Percentiles rank a stretch among this genome's conserved stretches.
Conservation (phyloP, 2,329 filamentous ascomycete genomes). For the Xylaria arbuscula region DNA sequence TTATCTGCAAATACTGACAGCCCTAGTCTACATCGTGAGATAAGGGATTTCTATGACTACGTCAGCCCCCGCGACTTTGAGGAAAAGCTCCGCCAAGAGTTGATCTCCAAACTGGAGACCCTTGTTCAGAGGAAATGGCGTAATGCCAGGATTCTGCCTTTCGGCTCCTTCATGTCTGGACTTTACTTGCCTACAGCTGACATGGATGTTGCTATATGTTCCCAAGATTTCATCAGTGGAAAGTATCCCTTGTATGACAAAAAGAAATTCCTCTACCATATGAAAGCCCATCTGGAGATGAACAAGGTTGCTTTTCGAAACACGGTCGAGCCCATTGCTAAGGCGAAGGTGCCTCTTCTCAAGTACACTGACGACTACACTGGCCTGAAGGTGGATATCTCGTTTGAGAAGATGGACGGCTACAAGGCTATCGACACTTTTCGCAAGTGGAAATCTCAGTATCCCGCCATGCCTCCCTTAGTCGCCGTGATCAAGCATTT, state of each 20-base stretch:
- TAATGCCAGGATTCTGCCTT: slow-evolving; percentile 75
- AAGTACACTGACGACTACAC: slow-evolving; percentile 87
- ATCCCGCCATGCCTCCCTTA: slow-evolving; percentile 85
- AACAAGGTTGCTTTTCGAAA: slow-evolving; percentile 67
- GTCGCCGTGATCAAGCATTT: slow-evolving; percentile 94
- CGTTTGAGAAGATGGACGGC: slow-evolving; percentile 91
- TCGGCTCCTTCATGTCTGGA: slow-evolving; percentile 94
- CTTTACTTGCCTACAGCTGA: slow-evolving; percentile 79
- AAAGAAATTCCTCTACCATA: slow-evolving; percentile 69
- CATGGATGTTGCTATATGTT: slow-evolving; percentile 90
- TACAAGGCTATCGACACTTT: slow-evolving; percentile 85
- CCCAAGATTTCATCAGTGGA: slow-evolving; percentile 65
- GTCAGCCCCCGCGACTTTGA: slow-evolving; percentile 83
- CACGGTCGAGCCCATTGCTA: slow-evolving; percentile 74
- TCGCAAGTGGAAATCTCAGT: slow-evolving; percentile 78
- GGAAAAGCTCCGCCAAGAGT: slow-evolving; percentile 75
- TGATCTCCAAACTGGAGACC: slow-evolving; percentile 75
- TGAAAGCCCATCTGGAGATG: slow-evolving; percentile 68
- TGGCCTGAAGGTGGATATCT: slow-evolving; percentile 87
- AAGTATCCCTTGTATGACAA: slow-evolving; percentile 62
- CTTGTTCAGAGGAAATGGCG: slow-evolving; percentile 68
- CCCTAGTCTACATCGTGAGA: slow-evolving; percentile 84
- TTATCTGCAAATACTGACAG: slow-evolving; percentile 24
- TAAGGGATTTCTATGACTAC: slow-evolving; percentile 88
- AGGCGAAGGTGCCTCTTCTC: slow-evolving; percentile 88